Conservation (phyloP, 192 early-diverging fungal species). For the Linnemannia elongata region DNA sequence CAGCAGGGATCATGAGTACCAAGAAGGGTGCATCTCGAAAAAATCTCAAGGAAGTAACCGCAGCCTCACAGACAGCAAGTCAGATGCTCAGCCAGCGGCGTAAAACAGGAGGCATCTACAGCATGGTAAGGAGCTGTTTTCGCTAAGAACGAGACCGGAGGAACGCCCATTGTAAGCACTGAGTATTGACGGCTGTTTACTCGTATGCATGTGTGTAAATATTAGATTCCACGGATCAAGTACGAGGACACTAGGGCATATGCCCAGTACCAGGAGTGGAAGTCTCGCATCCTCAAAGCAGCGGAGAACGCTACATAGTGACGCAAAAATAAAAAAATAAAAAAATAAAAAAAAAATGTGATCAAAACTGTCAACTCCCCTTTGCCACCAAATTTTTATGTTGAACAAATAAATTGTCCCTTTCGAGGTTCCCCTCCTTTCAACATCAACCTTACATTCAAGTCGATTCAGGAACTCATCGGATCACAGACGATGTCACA, state of each 20-base stretch:
- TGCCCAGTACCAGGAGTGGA: constrained; percentile 44
- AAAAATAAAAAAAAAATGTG: not conserved
- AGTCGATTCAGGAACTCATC: not conserved
- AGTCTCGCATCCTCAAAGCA: constrained; percentile 2
- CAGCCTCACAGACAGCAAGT: not conserved
- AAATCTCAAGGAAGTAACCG: constrained; percentile 16
- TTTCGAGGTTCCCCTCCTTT: not conserved
- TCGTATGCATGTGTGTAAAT: not conserved
- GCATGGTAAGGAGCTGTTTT: constrained; percentile 26
- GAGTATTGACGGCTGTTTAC: not conserved
- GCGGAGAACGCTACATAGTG: not conserved
- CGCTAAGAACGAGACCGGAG: no score
- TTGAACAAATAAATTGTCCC: not conserved
- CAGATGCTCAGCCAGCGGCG: constrained; percentile 16
- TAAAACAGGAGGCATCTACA: constrained; percentile 47
- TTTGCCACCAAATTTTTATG: constrained; percentile 16
- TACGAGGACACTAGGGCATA: constrained; percentile 37
- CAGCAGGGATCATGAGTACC: constrained; percentile 25
- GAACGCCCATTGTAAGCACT: not conserved
- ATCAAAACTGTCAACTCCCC: not conserved
- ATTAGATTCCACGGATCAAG: constrained; percentile 44
- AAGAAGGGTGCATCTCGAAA: constrained; percentile 19
- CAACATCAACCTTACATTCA: constrained; percentile 4
- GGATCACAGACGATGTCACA: not conserved
- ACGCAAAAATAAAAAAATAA: constrained; percentile 8